Percentiles rank a stretch among this genome's conserved stretches.
phyloP scores from a whole-genome alignment of 1,284 basidiomycete species.

The Sparassis latifolia region DNA sequence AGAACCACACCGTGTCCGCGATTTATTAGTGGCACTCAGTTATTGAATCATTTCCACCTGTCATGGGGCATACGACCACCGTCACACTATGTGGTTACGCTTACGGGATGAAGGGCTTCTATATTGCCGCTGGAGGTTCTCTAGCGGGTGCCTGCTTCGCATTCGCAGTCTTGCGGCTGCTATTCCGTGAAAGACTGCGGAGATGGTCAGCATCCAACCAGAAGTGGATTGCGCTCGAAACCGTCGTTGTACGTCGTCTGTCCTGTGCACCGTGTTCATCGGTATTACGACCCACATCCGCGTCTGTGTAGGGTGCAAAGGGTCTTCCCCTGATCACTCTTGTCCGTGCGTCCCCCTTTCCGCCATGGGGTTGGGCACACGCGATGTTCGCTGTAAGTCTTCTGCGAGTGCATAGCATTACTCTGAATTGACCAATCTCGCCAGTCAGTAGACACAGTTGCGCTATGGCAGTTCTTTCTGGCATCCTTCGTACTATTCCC shows the following conservation, averaged over 20 bases:
- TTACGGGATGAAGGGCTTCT: conserved; percentile 72
- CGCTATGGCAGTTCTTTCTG: conserved; percentile 66
- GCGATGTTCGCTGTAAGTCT: conserved; percentile 65
- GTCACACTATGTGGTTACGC: conserved; percentile 73
- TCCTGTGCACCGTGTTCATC: neutral
- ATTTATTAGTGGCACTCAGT: conserved; percentile 30
- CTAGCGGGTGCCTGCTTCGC: conserved; percentile 61
- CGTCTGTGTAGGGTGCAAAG: conserved; percentile 46
- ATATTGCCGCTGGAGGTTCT: conserved; percentile 55
- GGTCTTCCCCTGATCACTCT: conserved; percentile 74
- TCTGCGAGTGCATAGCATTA: neutral
- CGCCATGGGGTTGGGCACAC: conserved; percentile 80
- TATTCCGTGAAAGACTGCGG: conserved; percentile 50
- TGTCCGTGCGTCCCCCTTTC: conserved; percentile 76
- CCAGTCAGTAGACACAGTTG: conserved; percentile 68
- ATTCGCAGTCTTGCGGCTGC: conserved; percentile 55
- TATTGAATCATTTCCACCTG: conserved; percentile 69
- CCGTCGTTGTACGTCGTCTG: conserved; percentile 55
- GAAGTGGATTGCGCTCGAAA: conserved; percentile 73
- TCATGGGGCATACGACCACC: conserved; percentile 66
- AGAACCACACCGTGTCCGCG: conserved; percentile 12
- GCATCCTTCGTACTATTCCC: conserved; percentile 70
- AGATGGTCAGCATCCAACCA: conserved; percentile 55
- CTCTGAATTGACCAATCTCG: neutral
- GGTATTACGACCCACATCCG: neutral